phyloP scores from a whole-genome alignment of 2,329 filamentous ascomycete genomes.

The Trichoderma guizhouense region DNA sequence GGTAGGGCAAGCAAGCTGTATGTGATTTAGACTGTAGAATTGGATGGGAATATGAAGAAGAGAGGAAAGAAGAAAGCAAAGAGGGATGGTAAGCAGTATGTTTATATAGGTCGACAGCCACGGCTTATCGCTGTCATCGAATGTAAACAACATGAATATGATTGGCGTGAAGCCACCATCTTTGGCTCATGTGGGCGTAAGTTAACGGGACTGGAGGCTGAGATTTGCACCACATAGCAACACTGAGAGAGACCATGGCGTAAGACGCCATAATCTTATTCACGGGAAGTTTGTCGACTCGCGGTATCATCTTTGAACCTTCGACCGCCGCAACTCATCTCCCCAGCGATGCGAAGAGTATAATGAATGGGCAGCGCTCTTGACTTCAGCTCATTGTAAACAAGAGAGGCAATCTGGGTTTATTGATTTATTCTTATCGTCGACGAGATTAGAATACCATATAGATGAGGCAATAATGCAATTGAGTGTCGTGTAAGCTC shows the following conservation, averaged over 20 bases:
- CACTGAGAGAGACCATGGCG: neutral
- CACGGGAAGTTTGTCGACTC: neutral
- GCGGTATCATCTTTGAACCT: neutral
- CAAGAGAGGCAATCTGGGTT: neutral
- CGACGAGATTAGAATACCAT: neutral
- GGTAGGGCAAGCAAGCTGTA: neutral
- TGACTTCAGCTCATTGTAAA: neutral
- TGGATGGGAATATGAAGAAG: neutral
- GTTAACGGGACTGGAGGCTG: neutral
- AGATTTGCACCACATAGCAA: neutral
- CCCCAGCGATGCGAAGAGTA: neutral
- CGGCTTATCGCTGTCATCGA: neutral
- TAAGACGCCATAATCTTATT: neutral
- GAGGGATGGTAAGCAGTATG: neutral
- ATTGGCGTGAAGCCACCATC: neutral
- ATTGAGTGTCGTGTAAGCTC: neutral
- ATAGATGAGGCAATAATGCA: neutral
- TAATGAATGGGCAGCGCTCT: neutral
- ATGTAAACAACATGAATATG: neutral
- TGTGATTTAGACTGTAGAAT: neutral
- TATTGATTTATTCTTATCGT: no score
- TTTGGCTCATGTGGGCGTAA: neutral
- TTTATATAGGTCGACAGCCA: neutral
- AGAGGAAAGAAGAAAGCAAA: neutral
- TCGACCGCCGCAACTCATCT: neutral